phyloP scores from a whole-genome alignment of 2,329 filamentous ascomycete genomes.

The Byssoonygena ceratinophila region DNA sequence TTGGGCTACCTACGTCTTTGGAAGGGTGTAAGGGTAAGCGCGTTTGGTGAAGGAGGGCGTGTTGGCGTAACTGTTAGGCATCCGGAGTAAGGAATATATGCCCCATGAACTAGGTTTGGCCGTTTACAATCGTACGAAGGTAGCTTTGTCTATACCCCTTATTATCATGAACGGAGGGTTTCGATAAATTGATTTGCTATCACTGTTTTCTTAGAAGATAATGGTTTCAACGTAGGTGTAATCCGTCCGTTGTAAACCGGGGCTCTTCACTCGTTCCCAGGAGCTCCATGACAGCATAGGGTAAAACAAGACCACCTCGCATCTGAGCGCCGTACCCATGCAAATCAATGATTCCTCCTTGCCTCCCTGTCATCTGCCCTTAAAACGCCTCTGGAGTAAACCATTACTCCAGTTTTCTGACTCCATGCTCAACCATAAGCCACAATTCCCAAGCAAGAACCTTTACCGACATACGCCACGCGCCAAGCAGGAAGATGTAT shows the following conservation, averaged over 20 bases:
- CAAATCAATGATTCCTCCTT: not conserved
- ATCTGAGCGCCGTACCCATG: not conserved
- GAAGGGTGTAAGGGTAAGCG: slow-evolving; percentile 25
- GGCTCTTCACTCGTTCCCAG: not conserved
- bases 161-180: not conserved
- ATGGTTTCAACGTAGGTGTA: too few relatives aligned
- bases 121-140: not conserved
- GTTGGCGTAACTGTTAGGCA: not conserved
- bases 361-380: not conserved
- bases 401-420: not conserved
- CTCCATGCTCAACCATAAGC: not conserved
- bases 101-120: not conserved
- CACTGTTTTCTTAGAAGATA: not conserved
- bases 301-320: not conserved
- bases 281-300: not conserved
- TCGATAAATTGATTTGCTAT: not conserved
- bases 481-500: too few relatives aligned
- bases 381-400: too few relatives aligned
- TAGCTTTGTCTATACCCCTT: not conserved
- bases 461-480: not conserved
- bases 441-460: not conserved
- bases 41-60: not conserved
- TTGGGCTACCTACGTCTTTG: slow-evolving; percentile 38
- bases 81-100: not conserved
- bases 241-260: too few relatives aligned